These are phyloP conservation scores for Antitrichia curtipendula DNA, from an alignment of 225 moss, liverwort and hornwort genomes.

Conservation along the genomic window DNA sequence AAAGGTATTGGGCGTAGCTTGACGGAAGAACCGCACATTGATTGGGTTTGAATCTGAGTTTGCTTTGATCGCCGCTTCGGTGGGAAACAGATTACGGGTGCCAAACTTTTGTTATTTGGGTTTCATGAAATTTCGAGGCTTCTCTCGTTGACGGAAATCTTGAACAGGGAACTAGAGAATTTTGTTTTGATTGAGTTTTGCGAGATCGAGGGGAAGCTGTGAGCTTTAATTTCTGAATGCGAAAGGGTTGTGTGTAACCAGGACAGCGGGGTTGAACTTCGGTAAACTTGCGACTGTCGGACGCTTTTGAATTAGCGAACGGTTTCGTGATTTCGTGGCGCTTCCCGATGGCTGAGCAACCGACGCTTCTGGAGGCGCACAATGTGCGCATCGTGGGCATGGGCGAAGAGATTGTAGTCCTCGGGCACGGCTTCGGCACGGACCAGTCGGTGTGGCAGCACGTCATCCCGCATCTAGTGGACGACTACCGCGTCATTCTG, in stretches of 20 bases:
- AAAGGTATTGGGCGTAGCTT: neutral
- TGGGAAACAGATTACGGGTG: neutral
- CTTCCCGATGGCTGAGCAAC: neutral
- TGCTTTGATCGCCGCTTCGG: neutral
- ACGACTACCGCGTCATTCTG: slow-evolving; percentile 61
- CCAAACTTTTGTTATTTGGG: neutral
- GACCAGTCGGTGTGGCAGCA: slow-evolving; percentile 95
- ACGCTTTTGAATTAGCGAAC: neutral
- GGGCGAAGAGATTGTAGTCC: slow-evolving; percentile 54
- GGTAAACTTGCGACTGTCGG: neutral
- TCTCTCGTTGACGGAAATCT: neutral
- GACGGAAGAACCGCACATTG: neutral
- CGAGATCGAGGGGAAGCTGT: neutral
- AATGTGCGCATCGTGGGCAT: slow-evolving; percentile 66
- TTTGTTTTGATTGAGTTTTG: neutral
- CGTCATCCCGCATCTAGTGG: slow-evolving; percentile 46
- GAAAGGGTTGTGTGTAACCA: neutral
- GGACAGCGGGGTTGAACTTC: neutral
- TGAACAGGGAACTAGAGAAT: neutral
- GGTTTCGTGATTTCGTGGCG: neutral
- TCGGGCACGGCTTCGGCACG: slow-evolving; percentile 81
- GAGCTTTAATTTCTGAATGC: neutral
- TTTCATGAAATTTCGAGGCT: neutral
- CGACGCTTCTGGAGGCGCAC: slow-evolving; percentile 64
- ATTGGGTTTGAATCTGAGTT: neutral